Base-by-base conservation (phyloP, 2,329 filamentous ascomycete species). In the Colletotrichum higginsianum region DNA sequence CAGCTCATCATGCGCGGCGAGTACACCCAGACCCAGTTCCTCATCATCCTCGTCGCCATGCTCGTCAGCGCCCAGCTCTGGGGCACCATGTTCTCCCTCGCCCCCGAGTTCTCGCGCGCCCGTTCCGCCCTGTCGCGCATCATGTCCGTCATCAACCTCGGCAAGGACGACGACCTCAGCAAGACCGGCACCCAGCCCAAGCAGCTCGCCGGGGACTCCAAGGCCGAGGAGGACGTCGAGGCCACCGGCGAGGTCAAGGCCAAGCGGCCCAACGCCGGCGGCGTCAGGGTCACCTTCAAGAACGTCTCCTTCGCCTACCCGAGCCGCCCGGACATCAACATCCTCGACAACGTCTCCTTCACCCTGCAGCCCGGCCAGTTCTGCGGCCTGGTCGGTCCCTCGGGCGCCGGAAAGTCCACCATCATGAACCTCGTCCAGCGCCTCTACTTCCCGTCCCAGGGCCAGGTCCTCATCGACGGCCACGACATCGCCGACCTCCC, bases 31-130 rank as follows among this genome's bases (percentile, higher is more conserved):
- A 87, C 88, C 35, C 86, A 88, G 4, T 92, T 92, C 80, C 87
- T 92, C 75, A 90, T 91, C 74, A 88, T 92, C 7, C 83, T 91
- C 2, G 85, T 89, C 4, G 86, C 90, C 0, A 84, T 93, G 60
- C 83, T 93, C 1, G 86, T 92, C 65, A 89, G 87, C 56, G 89
- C 91, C 0, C 87, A 90, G 75, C 82, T 90, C 3, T 90, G 88
- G 82, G 88, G 90, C 38, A 89, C 91, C 76, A 87, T 92, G 78
- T 92, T 92, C 77, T 86, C 88, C 3, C 85, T 93, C 0, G 89
- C 90, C 0, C 90, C 90, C 0, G 90, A 93, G 69, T 84, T 92
- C 42, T 87, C 89, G 3, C 86, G 86, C 40, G 90, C 90, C 0
- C 85, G 84, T 60, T 82, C 81, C 2, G 88, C 90, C 4, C 86